These are phyloP conservation scores for Phascolomyces articulosus DNA, from an alignment of 371 early-diverging fungal species.

Conservation along the genomic window DNA sequence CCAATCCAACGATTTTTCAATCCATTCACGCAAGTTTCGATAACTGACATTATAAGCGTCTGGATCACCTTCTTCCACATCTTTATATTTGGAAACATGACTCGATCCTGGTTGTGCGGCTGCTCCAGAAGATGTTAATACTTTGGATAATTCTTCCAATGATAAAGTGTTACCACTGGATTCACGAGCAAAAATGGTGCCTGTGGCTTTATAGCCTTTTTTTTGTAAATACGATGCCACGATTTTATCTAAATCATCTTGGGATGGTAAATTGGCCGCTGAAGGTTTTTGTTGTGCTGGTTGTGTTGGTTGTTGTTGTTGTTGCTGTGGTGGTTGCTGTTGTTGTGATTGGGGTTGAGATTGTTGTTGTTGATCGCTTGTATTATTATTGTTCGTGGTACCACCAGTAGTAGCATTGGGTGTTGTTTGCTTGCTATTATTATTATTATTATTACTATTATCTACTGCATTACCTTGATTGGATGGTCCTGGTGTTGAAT, in stretches of 20 bases:
- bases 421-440: background rate
- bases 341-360: constrained; percentile 1
- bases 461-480: background rate
- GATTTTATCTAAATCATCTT: constrained; percentile 37
- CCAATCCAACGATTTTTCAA: constrained; percentile 93
- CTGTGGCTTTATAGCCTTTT: constrained; percentile 39
- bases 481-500: background rate
- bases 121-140: constrained; percentile 19
- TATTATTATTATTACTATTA: too few species aligned
- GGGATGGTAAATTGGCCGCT: constrained; percentile 21
- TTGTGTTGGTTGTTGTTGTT: constrained; percentile 1
- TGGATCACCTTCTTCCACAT: constrained; percentile 77
- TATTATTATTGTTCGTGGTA: background rate
- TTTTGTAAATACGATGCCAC: constrained; percentile 41
- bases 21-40: constrained; percentile 85
- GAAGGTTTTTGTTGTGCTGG: constrained; percentile 7
- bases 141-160: constrained; percentile 30
- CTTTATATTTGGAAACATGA: constrained; percentile 69
- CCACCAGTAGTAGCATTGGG: background rate
- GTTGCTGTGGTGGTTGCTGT: constrained; percentile 6
- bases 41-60: constrained; percentile 81
- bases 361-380: background rate
- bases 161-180: constrained; percentile 28
- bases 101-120: constrained; percentile 37
- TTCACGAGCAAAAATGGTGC: constrained; percentile 35